Base-by-base conservation (phyloP, 2,329 filamentous ascomycete genomes). In the Xylaria multiplex region DNA sequence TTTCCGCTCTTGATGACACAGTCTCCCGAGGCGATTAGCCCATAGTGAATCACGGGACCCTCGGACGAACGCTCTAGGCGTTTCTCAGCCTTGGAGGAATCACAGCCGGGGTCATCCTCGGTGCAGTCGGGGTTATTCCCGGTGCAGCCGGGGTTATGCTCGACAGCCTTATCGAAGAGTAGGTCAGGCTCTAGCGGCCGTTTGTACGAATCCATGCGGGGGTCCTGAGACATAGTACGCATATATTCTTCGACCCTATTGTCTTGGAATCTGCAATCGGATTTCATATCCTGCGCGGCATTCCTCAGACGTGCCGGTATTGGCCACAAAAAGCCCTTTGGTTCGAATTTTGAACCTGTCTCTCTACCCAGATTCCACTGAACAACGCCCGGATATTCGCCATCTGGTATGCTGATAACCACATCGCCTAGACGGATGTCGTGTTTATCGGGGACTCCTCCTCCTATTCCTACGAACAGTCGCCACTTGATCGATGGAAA, bases 381-480 rank as follows among this genome's bases (percentile, higher is more conserved):
- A 37, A 64, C 14, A 24, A 64, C 62, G 3, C 62, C 62, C 35
- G 9, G 7, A 13, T 49, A 6, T 6, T 35, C 35, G n/a, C 43
- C 50, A 42, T 59, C 50, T 2, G 62, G 62, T 43, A 59, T 59
- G 50, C 62, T 59, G 19, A 60, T 30, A 3, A 60, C 56, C 11
- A 60, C 62, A 19, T 64, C 62, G 6, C 62, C 62, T 14, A 64
- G 50, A 43, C 56, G 62, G n/a, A 64, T 50, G n/a, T 59, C 56
- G 13, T 55, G 22, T 6, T 60, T 35, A 1, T n/a, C 62, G 14
- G 62, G 62, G 4, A 59, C 62, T 0, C 62, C 62, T 24, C 62
- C 62, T 11, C 62, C 62, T 7, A 59, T 64, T 35, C 62, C 62
- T 35, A 64, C 50, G 43, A 59, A 50, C 13, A 59, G 37, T 4